Evolutionary conservation across 2,329 filamentous ascomycete species (phyloP), one percentile per base, ranked within the genome.

Genomic region (Onygenales sp.): DNA sequence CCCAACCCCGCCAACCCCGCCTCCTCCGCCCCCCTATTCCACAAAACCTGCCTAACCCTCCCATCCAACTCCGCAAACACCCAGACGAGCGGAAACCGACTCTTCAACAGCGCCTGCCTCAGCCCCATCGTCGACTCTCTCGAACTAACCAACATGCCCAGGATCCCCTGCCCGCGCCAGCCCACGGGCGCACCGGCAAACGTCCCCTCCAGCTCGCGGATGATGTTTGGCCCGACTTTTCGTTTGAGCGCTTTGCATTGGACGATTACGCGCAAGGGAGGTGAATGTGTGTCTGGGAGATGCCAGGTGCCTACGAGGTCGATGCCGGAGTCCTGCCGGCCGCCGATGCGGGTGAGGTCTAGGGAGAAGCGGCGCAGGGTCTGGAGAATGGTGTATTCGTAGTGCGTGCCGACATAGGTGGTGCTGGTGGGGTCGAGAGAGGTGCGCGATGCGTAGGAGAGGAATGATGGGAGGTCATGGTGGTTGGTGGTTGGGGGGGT

Each of bases 51-150:
- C 51, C 64, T 66, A 46, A 76, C 50, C 9, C 54, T 58, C 14
- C 68, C 69, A 50, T 68, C 64, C 50, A 64, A 54, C 55, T 70
- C 69, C 54, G 73, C 66, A 63, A 74, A 66, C 61, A 75, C 67
- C 72, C 74, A 94, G 0, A 84, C 83, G 75, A 95, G 79, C 0
- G 89, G 87, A 73, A 80, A 83, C 39, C 72, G 68, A 63, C 85
- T 87, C 54, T 81, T 73, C 4, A 78, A 78, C 59, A 96, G 64
- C 27, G 88, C 83, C 47, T 89, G 83, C 54, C 87, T 74, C 2
- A 94, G 83, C 1, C 91, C 92, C 63, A 82, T 86, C 0, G 90
- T 95, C 35, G 89, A 86, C 51, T 82, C 76, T 56, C 78, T 76
- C 58, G 84, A 82, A 3, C 82, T 79, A 27, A 87, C 85, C 52